Conservation (phyloP, 2,329 filamentous ascomycete genomes). For the Fusarium chlamydosporum region DNA sequence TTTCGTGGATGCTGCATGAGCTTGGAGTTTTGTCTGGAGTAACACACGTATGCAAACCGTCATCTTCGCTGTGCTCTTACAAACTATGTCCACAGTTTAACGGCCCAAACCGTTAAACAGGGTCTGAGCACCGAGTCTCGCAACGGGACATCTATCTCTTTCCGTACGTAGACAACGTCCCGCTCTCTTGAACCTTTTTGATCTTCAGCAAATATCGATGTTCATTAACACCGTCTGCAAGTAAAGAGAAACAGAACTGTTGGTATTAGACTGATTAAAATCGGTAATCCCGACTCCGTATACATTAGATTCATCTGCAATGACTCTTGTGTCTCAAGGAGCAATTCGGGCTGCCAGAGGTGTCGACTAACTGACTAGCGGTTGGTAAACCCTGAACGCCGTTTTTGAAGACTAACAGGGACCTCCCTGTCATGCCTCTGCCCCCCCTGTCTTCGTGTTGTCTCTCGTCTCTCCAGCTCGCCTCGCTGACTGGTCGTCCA, state of each 20-base stretch:
- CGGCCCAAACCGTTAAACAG: conserved; percentile 26
- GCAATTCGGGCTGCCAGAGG: conserved; percentile 33
- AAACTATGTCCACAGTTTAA: conserved; percentile 22
- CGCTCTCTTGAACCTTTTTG: conserved; percentile 35
- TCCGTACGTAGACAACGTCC: conserved; percentile 11
- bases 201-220: conserved; percentile 16
- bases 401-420: conserved; percentile 40
- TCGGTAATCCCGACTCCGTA: background rate
- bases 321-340: conserved; percentile 18
- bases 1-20: conserved; percentile 33
- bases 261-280: background rate
- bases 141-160: conserved; percentile 15
- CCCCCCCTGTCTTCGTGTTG: conserved; percentile 23
- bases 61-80: conserved; percentile 30
- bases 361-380: conserved; percentile 23
- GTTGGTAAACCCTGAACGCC: conserved; percentile 38
- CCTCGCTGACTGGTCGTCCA: conserved; percentile 31
- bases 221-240: background rate
- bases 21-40: conserved; percentile 16
- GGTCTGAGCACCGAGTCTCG: conserved; percentile 31
- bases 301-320: background rate
- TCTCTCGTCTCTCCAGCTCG: conserved; percentile 28
- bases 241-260: background rate
- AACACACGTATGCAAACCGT: conserved; percentile 43
- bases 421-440: background rate